Evolutionary conservation across 768 basidiomycete genomes (phyloP).

Genomic region (Dacryopinax primogenitus): DNA sequence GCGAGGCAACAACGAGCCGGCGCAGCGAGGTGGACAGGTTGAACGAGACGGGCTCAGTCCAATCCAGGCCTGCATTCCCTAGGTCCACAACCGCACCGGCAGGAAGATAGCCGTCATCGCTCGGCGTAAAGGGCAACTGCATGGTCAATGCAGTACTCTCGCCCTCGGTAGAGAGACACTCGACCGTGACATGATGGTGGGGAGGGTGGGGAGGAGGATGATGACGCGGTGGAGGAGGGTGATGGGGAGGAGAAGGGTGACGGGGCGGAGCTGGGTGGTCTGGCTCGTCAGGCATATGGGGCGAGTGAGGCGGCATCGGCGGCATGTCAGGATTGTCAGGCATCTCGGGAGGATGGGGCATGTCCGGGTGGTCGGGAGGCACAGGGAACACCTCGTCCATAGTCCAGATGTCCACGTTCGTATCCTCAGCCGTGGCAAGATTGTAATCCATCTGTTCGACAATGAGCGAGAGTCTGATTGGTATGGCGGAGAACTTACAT

Average conservation of each 20-base stretch:
- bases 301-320: neutral
- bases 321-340: neutral
- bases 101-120: neutral
- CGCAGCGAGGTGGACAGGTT: neutral
- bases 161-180: conserved; percentile 1
- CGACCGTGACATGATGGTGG: neutral
- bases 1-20: neutral
- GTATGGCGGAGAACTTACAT: neutral
- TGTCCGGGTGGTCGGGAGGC: neutral
- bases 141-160: neutral
- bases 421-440: neutral
- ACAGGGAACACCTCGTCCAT: neutral
- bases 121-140: neutral
- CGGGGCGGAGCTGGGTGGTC: neutral
- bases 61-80: neutral
- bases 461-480: neutral
- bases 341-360: neutral
- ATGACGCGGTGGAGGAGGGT: neutral
- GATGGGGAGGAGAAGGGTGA: neutral
- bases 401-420: neutral
- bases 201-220: neutral
- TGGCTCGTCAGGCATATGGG: neutral
- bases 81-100: neutral
- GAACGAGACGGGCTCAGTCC: neutral
- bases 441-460: neutral